These are phyloP conservation scores for Colletotrichum kahawae DNA, from an alignment of 2,329 filamentous ascomycete genomes.

Conservation along the genomic window DNA sequence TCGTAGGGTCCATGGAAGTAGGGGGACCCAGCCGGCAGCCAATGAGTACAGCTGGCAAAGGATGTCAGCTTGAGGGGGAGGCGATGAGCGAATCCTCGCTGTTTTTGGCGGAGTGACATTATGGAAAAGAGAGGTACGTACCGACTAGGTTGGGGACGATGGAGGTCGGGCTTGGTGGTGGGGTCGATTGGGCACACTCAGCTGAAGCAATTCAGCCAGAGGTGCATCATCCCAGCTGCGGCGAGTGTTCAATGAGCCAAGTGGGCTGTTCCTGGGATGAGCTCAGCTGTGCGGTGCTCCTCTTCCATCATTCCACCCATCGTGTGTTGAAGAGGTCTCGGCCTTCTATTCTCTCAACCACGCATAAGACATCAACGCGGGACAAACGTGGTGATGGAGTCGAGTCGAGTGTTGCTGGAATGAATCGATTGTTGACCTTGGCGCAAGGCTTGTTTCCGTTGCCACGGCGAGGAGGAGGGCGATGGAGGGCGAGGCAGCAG, in stretches of 20 bases:
- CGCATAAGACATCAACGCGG: not conserved
- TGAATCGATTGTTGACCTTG: conserved; percentile 20
- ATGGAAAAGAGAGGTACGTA: not conserved
- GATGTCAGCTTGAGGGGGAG: not conserved
- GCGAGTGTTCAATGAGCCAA: not conserved
- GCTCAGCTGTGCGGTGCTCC: not conserved
- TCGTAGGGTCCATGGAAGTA: not conserved
- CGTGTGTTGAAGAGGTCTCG: not conserved
- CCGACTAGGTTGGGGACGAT: not conserved
- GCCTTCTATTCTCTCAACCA: not conserved
- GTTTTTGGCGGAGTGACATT: not conserved
- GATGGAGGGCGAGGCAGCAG: not conserved
- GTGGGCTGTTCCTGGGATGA: not conserved
- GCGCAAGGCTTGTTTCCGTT: conserved; percentile 3
- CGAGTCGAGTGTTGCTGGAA: not conserved
- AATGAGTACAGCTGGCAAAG: not conserved
- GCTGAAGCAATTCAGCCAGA: not conserved
- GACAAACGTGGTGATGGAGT: not conserved
- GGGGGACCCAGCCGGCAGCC: not conserved
- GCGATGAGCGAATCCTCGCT: not conserved
- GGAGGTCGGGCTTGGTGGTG: not conserved
- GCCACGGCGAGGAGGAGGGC: conserved; percentile 3
- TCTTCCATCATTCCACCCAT: not conserved
- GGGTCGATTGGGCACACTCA: not conserved
- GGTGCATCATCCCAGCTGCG: not conserved